Evolutionary conservation across 805 yeast species (phyloP), one percentile per base, ranked within the genome.

Genomic region (Scheffersomyces spartinae): DNA sequence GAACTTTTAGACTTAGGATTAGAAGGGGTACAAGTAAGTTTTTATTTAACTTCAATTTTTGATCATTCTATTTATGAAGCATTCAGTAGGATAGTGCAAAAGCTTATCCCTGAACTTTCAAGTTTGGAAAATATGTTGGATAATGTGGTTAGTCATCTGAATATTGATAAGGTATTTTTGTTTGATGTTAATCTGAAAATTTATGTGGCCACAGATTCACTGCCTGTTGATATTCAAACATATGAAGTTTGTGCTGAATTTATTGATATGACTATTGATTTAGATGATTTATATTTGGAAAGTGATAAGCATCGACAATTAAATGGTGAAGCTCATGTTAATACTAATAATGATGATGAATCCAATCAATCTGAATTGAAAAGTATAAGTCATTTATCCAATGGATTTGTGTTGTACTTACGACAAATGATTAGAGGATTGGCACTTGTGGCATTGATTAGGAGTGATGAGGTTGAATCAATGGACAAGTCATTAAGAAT

Each of bases 181-280:
- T 88, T 91, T 42, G 98, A 91, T 46, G 73, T 88, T 14, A 81
- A 82, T 43, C 80, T 95, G 10, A 91, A 91, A 47, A 82, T 91
- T 12, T 91, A 88, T 46, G 85, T 88, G 25, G 95, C 96, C 4
- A 88, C 97, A 0, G 98, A 91, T 49, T 81, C 95, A 0, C 75
- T 86, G 2, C 96, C 97, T 0, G 95, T 88, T 20, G 97, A 88
- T 52, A 79, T 84, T 20, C 94, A 85, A 44, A 82, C 93, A 0
- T 91, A 91, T 47, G 96, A 91, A 48, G 94, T 88, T 2, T 91
- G 97, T 51, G 93, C 96, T 0, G 97, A 91, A 44, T 91, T 91
- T 44, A 88, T 91, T 23, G 97, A 91, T 49, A 91, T 88, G 9
- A 77, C 95, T 3, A 77, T 85, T 14, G 97, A 91, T 44, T 55